These are phyloP conservation scores for Globisporangium paddicum DNA, from an alignment of 352 stramenopile genomes.

Conservation along the genomic window DNA sequence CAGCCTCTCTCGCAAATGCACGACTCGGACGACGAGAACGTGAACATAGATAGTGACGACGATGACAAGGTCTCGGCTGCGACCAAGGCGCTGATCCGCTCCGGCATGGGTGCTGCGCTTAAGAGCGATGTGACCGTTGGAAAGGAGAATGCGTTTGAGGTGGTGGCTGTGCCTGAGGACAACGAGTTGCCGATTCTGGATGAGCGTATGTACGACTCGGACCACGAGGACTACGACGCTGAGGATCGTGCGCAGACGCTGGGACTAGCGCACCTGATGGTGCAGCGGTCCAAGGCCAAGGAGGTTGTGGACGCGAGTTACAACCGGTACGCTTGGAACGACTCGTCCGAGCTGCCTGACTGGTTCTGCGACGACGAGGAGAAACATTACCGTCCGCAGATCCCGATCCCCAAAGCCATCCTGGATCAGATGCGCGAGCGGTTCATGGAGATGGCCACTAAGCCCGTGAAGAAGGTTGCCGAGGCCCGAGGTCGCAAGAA, in stretches of 20 bases:
- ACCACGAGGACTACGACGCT: constrained; percentile 97
- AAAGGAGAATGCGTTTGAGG: constrained; percentile 36
- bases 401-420: constrained; percentile 95
- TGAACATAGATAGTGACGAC: constrained; percentile 29
- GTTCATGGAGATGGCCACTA: constrained; percentile 95
- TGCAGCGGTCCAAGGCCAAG: constrained; percentile 96
- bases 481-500: constrained; percentile 97
- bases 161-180: constrained; percentile 41
- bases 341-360: constrained; percentile 93
- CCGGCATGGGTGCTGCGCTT: constrained; percentile 72
- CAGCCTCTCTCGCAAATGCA: constrained; percentile 23
- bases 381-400: constrained; percentile 97
- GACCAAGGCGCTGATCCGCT: constrained; percentile 83
- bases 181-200: constrained; percentile 62
- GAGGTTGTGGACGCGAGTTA: constrained; percentile 98
- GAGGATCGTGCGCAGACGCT: constrained; percentile 96
- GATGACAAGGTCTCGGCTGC: constrained; percentile 56
- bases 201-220: constrained; percentile 92
- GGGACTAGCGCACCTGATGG: constrained; percentile 98
- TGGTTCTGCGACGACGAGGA: constrained; percentile 98
- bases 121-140: constrained; percentile 17
- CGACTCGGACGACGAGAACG: constrained; percentile 34
- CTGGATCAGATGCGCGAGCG: constrained; percentile 97
- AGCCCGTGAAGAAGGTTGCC: constrained; percentile 99
- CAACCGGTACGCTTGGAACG: constrained; percentile 99